A percentile compares a stretch with the other conserved stretches of the same genome.
Conservation (phyloP, 2,329 filamentous ascomycete species). For the Zasmidium cellare region DNA sequence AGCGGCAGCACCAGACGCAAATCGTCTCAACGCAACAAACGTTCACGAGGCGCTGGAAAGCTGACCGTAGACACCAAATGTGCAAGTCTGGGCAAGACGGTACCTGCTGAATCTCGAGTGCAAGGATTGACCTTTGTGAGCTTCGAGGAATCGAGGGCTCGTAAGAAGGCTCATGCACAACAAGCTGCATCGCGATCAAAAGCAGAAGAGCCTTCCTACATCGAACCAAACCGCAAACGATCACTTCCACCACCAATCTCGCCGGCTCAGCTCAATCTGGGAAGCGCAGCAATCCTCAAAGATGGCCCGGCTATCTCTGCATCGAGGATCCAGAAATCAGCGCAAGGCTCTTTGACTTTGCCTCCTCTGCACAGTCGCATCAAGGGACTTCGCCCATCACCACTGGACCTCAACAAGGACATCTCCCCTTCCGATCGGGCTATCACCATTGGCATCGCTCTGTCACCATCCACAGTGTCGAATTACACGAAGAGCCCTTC, state of each 20-base stretch:
- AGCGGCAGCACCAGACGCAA: slow-evolving; percentile 5
- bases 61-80: slow-evolving; percentile 66
- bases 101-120: slow-evolving; percentile 35
- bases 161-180: slow-evolving; percentile 12
- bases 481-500: slow-evolving; percentile 40
- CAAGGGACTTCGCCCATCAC: slow-evolving; percentile 29
- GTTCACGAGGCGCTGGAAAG: slow-evolving; percentile 15
- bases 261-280: not conserved
- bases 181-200: slow-evolving; percentile 5
- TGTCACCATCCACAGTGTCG: slow-evolving; percentile 58
- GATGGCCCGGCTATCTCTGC: not conserved
- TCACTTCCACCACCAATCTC: not conserved
- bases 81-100: slow-evolving; percentile 48
- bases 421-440: slow-evolving; percentile 69
- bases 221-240: not conserved
- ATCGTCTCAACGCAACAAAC: slow-evolving; percentile 4
- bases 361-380: slow-evolving; percentile 25
- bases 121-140: slow-evolving; percentile 29
- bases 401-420: slow-evolving; percentile 40
- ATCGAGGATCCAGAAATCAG: not conserved
- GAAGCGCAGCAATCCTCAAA: not conserved
- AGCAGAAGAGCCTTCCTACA: slow-evolving; percentile 1
- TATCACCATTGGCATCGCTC: slow-evolving; percentile 70
- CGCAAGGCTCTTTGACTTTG: not conserved
- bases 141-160: slow-evolving; percentile 22